Evolutionary conservation across 768 basidiomycete genomes (phyloP).

Genomic region (Suillus occidentalis): DNA sequence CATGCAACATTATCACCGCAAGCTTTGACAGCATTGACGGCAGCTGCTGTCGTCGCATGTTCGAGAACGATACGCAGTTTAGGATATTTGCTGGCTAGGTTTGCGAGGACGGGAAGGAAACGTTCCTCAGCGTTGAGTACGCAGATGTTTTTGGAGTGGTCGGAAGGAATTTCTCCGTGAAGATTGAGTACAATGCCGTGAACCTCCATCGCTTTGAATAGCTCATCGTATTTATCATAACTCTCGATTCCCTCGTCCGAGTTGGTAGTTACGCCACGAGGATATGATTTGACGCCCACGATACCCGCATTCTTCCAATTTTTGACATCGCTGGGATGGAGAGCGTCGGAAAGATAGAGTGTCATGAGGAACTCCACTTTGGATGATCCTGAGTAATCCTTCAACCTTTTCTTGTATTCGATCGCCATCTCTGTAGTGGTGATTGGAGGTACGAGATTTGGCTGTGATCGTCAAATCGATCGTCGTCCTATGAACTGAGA

Average conservation of each 20-base stretch:
- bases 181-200: slow-evolving; percentile 93
- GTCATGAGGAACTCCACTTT: slow-evolving; percentile 91
- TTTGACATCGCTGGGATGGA: slow-evolving; percentile 87
- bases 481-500: slow-evolving; percentile 11
- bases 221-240: slow-evolving; percentile 89
- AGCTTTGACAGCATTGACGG: slow-evolving; percentile 81
- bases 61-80: slow-evolving; percentile 92
- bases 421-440: slow-evolving; percentile 79
- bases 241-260: slow-evolving; percentile 96
- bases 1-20: slow-evolving; percentile 86
- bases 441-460: slow-evolving; percentile 89
- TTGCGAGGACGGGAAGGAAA: slow-evolving; percentile 85
- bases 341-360: slow-evolving; percentile 87
- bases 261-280: slow-evolving; percentile 96
- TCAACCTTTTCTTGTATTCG: slow-evolving; percentile 73
- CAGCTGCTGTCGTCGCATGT: slow-evolving; percentile 92
- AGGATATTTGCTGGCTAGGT: slow-evolving; percentile 83
- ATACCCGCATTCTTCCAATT: slow-evolving; percentile 88
- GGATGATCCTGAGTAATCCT: slow-evolving; percentile 60
- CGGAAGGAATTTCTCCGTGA: slow-evolving; percentile 97
- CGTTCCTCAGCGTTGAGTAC: slow-evolving; percentile 89
- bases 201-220: slow-evolving; percentile 93
- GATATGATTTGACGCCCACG: slow-evolving; percentile 92
- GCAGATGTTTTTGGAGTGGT: slow-evolving; percentile 73
- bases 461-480: slow-evolving; percentile 47